Conservation (phyloP, 148 eudicot genomes). For the Diospyros kaki region DNA sequence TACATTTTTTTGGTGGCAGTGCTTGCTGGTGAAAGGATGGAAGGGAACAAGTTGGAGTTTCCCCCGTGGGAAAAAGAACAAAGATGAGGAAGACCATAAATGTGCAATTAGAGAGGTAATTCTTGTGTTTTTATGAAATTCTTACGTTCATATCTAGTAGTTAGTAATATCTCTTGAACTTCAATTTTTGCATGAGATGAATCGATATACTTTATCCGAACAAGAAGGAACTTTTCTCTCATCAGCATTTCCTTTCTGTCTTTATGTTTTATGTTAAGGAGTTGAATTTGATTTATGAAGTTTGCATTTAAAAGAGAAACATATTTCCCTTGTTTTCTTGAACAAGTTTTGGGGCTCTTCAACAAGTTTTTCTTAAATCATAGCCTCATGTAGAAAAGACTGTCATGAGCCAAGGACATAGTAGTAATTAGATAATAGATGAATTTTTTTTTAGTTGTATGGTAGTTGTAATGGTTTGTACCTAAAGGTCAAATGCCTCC, state of each 20-base stretch:
- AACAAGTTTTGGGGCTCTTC: no score
- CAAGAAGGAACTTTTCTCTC: not conserved
- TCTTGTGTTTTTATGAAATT: constrained; percentile 3
- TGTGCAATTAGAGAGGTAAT: constrained; percentile 98
- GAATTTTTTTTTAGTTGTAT: no score
- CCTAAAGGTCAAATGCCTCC: no score
- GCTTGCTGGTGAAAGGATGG: constrained; percentile 97
- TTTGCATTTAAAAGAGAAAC: not conserved
- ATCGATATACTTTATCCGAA: not conserved
- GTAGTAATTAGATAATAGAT: no score
- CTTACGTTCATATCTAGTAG: not conserved
- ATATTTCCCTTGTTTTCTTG: no score
- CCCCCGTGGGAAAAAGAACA: constrained; percentile 95
- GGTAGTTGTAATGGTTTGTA: no score
- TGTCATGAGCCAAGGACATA: no score
- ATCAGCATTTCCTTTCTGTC: not conserved
- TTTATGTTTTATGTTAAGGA: not conserved
- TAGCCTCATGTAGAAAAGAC: no score
- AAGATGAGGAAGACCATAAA: constrained; percentile 95
- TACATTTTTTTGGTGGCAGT: constrained; percentile 22
- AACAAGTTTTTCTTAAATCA: no score
- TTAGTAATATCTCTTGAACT: not conserved
- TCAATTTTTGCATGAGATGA: not conserved
- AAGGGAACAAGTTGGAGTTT: constrained; percentile 99
- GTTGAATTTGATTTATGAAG: not conserved